Percentiles rank a stretch among this genome's conserved stretches.
Evolutionary conservation across 192 early-diverging fungal genomes (phyloP).

Genomic region (Backusella tuberculispora): DNA sequence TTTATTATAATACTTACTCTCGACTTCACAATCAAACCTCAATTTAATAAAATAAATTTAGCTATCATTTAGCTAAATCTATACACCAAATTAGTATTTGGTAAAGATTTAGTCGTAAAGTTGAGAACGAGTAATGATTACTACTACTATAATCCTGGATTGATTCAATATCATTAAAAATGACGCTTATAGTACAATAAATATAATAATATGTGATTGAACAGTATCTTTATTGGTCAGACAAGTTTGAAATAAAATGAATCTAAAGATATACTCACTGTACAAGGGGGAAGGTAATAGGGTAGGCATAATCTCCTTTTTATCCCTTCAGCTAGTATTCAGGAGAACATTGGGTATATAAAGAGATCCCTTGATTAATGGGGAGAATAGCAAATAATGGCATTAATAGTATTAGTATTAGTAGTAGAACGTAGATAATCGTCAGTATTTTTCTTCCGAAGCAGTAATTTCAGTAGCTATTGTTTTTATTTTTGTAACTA

Average conservation of each 20-base stretch:
- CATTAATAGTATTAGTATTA: not conserved
- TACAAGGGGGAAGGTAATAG: slow-evolving; percentile 9
- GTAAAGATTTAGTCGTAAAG: no score
- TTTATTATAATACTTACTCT: no score
- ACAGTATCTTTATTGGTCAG: slow-evolving; percentile 12
- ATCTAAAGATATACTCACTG: slow-evolving; percentile 16
- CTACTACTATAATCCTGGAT: not conserved
- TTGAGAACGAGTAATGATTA: no score
- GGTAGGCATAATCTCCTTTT: slow-evolving; percentile 12
- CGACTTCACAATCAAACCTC: no score
- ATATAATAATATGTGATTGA: not conserved
- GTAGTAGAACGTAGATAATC: not conserved
- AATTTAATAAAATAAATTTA: no score
- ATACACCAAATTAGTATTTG: no score
- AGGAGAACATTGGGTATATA: slow-evolving; percentile 13
- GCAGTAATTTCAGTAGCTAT: slow-evolving; percentile 21
- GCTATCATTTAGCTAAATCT: no score
- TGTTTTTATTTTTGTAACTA: slow-evolving; percentile 27
- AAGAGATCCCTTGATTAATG: not conserved
- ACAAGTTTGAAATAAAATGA: slow-evolving; percentile 10
- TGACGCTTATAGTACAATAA: not conserved
- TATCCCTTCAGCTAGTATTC: slow-evolving; percentile 7
- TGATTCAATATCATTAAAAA: not conserved
- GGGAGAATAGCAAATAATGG: not conserved
- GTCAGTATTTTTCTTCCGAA: slow-evolving; percentile 12